Evolutionary conservation across 1,284 basidiomycete genomes (phyloP).

Genomic region (Porogramme epimiltina): DNA sequence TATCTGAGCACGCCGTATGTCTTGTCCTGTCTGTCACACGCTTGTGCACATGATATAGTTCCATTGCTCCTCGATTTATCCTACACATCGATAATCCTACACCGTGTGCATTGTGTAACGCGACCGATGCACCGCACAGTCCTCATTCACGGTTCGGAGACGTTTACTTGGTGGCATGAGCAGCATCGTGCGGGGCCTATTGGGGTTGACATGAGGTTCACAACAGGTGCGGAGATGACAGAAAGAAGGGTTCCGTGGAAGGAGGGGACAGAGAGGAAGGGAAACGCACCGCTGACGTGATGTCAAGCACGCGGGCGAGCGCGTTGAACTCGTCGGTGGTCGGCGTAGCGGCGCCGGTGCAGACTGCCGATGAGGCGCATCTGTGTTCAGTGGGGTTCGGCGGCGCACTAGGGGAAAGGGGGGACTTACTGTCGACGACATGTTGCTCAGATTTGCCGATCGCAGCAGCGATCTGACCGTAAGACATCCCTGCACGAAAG

Average conservation of each 20-base stretch:
- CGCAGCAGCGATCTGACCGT: conserved; percentile 47
- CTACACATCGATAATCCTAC: no score
- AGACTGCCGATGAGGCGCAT: conserved; percentile 40
- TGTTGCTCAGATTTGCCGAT: conserved; percentile 45
- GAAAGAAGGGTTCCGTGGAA: not conserved
- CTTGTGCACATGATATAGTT: conserved; percentile 12
- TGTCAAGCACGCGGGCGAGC: conserved; percentile 48
- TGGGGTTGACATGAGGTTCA: not conserved
- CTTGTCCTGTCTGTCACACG: no score
- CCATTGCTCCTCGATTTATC: conserved; percentile 7
- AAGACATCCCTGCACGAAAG: conserved; percentile 43
- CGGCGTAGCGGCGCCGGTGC: conserved; percentile 47
- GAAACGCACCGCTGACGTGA: conserved; percentile 41
- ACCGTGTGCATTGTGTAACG: conserved; percentile 9
- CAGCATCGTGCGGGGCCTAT: conserved; percentile 25
- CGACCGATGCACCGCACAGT: conserved; percentile 3
- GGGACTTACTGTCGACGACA: conserved; percentile 51
- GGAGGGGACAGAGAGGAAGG: not conserved
- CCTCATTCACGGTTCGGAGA: not conserved
- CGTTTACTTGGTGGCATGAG: conserved; percentile 20
- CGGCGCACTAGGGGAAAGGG: not conserved
- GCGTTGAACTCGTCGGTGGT: conserved; percentile 53
- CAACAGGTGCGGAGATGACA: not conserved
- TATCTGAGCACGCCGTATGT: no score
- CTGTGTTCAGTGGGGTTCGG: not conserved